Conservation (phyloP, 495 filamentous ascomycete genomes). For the Clavariopsis aquatica region DNA sequence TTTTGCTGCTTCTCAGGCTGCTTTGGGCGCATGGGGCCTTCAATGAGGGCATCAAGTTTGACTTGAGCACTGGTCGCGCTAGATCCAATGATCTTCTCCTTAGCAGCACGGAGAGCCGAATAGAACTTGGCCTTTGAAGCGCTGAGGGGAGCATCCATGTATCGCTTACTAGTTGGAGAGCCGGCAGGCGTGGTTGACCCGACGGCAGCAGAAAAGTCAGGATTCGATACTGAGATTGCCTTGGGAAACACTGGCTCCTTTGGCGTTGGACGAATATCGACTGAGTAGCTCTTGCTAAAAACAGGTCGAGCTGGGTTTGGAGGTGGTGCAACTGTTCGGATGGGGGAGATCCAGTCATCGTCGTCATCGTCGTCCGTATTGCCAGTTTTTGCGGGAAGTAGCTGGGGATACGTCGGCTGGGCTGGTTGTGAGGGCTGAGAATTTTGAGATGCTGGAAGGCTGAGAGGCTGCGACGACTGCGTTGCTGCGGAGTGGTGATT, state of each 20-base stretch:
- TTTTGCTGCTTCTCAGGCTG: slow-evolving; percentile 67
- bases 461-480: slow-evolving; percentile 12
- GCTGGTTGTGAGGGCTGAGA: slow-evolving; percentile 37
- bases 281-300: slow-evolving; percentile 58
- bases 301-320: slow-evolving; percentile 33
- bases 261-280: slow-evolving; percentile 48
- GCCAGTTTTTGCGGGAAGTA: slow-evolving; percentile 45
- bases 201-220: slow-evolving; percentile 51
- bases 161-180: slow-evolving; percentile 63
- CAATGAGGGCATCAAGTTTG: slow-evolving; percentile 61
- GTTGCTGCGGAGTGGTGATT: slow-evolving; percentile 12
- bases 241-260: slow-evolving; percentile 46
- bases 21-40: slow-evolving; percentile 38
- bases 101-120: slow-evolving; percentile 82
- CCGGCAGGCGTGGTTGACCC: slow-evolving; percentile 66
- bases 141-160: slow-evolving; percentile 76
- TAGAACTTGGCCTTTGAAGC: slow-evolving; percentile 86
- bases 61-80: slow-evolving; percentile 76
- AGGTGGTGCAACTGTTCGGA: slow-evolving; percentile 31
- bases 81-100: slow-evolving; percentile 77
- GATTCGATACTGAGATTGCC: slow-evolving; percentile 64
- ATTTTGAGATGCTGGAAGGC: not conserved
- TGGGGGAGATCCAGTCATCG: slow-evolving; percentile 77
- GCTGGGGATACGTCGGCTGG: slow-evolving; percentile 58
- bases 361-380: slow-evolving; percentile 44